These are phyloP conservation scores for Gilbertella persicaria DNA, from an alignment of 371 early-diverging fungal species.

Conservation along the genomic window DNA sequence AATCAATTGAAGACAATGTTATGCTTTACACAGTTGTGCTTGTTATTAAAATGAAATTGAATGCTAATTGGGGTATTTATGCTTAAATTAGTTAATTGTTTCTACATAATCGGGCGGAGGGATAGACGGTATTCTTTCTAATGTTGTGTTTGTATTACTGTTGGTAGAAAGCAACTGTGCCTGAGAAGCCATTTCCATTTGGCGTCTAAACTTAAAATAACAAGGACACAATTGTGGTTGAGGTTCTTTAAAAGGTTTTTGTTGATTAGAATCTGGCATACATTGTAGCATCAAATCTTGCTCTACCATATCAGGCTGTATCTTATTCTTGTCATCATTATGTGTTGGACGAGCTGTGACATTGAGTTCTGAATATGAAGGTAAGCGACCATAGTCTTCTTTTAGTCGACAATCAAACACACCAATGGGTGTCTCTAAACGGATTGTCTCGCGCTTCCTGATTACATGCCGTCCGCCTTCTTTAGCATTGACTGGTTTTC, in stretches of 20 bases:
- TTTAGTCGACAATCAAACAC: conserved; percentile 44
- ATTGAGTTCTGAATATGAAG: conserved; percentile 45
- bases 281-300: conserved; percentile 29
- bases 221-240: conserved; percentile 38
- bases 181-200: conserved; percentile 46
- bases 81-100: no score
- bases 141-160: neutral
- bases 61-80: no score
- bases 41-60: no score
- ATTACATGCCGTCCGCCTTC: conserved; percentile 16
- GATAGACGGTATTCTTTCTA: conserved; percentile 41
- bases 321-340: conserved; percentile 23
- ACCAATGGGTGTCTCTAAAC: conserved; percentile 27
- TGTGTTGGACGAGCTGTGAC: conserved; percentile 19
- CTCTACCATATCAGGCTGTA: conserved; percentile 21
- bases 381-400: conserved; percentile 50
- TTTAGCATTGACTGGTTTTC: conserved; percentile 18
- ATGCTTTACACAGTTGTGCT: no score
- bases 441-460: conserved; percentile 25
- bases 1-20: no score
- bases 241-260: conserved; percentile 17
- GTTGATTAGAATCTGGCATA: conserved; percentile 19
- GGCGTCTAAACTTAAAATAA: conserved; percentile 39
- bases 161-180: conserved; percentile 24
- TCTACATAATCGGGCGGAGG: conserved; percentile 49